Percentiles rank a stretch among this genome's conserved stretches.
These are phyloP conservation scores for Epicoccum nigrum DNA, from an alignment of 2,329 filamentous ascomycete genomes.

Conservation along the genomic window DNA sequence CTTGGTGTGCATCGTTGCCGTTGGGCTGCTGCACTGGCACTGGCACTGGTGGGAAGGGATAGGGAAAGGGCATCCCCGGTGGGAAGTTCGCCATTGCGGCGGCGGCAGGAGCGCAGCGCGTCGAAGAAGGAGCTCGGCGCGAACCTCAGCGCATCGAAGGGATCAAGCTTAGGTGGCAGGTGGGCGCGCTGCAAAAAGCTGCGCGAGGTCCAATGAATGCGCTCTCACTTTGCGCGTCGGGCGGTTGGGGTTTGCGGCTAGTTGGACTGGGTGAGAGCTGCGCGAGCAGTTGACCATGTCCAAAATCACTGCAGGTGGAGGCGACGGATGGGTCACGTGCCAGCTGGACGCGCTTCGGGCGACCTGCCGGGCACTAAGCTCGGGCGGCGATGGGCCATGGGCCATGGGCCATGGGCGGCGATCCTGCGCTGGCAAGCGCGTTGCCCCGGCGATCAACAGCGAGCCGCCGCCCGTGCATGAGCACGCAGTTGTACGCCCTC, in stretches of 20 bases:
- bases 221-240: constrained; percentile 1
- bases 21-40: constrained; percentile 10
- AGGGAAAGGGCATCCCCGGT: constrained; percentile 29
- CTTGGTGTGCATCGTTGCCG: constrained; percentile 1
- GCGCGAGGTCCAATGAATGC: background rate
- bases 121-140: constrained; percentile 18
- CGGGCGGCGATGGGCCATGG: background rate
- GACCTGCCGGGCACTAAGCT: no score
- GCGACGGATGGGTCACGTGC: constrained; percentile 12
- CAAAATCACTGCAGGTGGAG: constrained; percentile 5
- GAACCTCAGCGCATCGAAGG: constrained; percentile 23
- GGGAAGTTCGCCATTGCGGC: constrained; percentile 39
- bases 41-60: constrained; percentile 20
- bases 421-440: constrained; percentile 11
- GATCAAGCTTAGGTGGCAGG: background rate
- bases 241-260: background rate
- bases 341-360: background rate
- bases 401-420: background rate
- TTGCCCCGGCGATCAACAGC: constrained; percentile 20
- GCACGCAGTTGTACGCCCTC: no score
- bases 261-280: constrained; percentile 2
- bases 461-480: constrained; percentile 17
- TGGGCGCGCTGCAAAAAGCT: background rate
- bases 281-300: background rate
- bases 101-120: constrained; percentile 16